phyloP scores from a whole-genome alignment of 2,329 filamentous ascomycete genomes.

The Trichoderma arundinaceum region DNA sequence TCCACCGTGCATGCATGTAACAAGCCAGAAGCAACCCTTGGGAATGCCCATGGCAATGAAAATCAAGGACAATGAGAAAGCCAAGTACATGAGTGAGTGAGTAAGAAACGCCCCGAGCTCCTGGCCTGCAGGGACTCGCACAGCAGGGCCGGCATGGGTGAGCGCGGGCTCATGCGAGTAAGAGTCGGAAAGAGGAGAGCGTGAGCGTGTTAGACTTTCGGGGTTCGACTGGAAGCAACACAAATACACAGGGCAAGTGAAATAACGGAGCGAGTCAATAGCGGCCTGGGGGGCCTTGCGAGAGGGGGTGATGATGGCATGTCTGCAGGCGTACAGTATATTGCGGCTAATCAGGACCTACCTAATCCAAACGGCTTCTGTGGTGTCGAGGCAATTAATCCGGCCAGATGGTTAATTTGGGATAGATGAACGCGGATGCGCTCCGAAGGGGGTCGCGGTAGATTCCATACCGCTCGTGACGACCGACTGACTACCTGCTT shows the following conservation, averaged over 20 bases:
- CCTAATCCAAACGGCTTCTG: too few relatives aligned
- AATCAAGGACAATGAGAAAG: too few relatives aligned
- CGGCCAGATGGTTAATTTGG: neutral
- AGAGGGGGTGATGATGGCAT: neutral
- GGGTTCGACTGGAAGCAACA: neutral
- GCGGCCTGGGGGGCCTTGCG: neutral
- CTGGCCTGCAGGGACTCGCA: too few relatives aligned
- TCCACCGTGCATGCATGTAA: neutral
- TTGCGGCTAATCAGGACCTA: neutral
- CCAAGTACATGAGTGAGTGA: neutral
- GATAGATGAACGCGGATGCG: conserved; percentile 7
- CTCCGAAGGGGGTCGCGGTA: neutral
- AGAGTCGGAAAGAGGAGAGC: conserved; percentile 2
- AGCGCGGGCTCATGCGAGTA: conserved; percentile 29
- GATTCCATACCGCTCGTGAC: conserved; percentile 11
- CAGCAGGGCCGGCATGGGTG: too few relatives aligned
- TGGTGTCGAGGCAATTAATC: neutral
- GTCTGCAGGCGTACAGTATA: conserved; percentile 1
- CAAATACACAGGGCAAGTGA: too few relatives aligned
- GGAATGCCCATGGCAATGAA: too few relatives aligned
- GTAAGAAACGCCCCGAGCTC: too few relatives aligned
- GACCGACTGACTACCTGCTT: neutral
- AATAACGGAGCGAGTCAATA: too few relatives aligned
- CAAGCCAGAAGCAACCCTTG: neutral
- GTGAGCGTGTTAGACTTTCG: conserved; percentile 17